Evolutionary conservation across 1,284 basidiomycete genomes (phyloP), one percentile per base, ranked within the genome.

Genomic region (Pyrrhoderma noxium): DNA sequence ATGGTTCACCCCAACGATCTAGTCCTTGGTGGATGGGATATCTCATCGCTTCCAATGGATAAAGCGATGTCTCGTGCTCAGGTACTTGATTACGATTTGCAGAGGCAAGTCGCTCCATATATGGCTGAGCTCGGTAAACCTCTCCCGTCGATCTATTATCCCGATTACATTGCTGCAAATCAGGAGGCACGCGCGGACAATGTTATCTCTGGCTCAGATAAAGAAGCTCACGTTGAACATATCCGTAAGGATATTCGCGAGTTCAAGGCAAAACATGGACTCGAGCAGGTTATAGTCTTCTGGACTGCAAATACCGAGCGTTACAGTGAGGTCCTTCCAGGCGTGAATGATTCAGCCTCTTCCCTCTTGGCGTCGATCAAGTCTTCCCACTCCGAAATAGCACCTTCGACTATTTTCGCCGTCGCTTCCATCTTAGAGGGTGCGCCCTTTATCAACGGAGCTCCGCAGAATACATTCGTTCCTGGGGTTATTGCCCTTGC

Each of bases 221-320:
- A 99, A 77, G 83, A 85, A 59, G 85, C 73, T 8, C 95, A 99
- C 68, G 83, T 99, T 56, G 93, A 97, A 60, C 85, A 89, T 59
- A 83, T 99, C 63, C 90, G 94, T 56, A 76, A 77, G 45, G 93
- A 98, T 68, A 98, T 98, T 64, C 90, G 93, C 63, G 78, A 83
- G 53, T 99, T 99, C 80, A 98, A 97, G 77, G 65, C 72, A 48
- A 70, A 82, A 60, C 82, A 99, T 69, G 75, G 73, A 36, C 82
- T 98, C 50, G 94, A 96, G 67, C 85, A 85, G 54, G 80, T 92
- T 58, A 72, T 97, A 58, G 86, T 96, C 53, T 94, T 96, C 75
- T 97, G 93, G 93, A 96, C 93, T 27, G 95, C 95, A 65, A 98
- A 99, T 76, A 99, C 95, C 36, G 95, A 99, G 77, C 88, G 95